phyloP scores from a whole-genome alignment of 345 rosid genomes.

The Brassica rapa region DNA sequence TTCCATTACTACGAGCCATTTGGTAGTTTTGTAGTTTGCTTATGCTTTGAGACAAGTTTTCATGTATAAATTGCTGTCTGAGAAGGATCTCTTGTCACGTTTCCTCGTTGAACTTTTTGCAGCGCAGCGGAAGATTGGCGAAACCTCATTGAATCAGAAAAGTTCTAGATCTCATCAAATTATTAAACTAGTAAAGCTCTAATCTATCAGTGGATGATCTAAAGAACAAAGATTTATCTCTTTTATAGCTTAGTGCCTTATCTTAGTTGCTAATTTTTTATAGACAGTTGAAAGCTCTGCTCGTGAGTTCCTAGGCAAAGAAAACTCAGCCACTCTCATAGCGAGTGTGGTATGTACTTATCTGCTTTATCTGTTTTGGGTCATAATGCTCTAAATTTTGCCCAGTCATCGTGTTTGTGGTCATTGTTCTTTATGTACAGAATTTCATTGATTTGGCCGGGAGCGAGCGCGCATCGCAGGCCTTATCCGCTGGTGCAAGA shows the following conservation, averaged over 20 bases:
- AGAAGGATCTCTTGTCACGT: slow-evolving; percentile 14
- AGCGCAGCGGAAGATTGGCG: slow-evolving; percentile 95
- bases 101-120: slow-evolving; percentile 36
- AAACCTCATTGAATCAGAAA: slow-evolving; percentile 84
- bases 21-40: slow-evolving; percentile 15
- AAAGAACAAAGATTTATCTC: slow-evolving; percentile 1
- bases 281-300: slow-evolving; percentile 96
- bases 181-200: slow-evolving; percentile 70
- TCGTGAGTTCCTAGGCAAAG: slow-evolving; percentile 93
- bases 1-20: slow-evolving; percentile 2
- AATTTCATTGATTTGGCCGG: slow-evolving; percentile 97
- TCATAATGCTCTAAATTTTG: neutral
- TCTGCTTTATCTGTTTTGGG: slow-evolving; percentile 14
- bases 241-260: slow-evolving; percentile 9
- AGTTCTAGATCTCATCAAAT: slow-evolving; percentile 99
- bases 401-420: slow-evolving; percentile 2
- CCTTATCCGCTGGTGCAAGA: slow-evolving; percentile 83
- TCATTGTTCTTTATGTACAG: slow-evolving; percentile 48
- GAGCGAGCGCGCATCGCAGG: slow-evolving; percentile 95
- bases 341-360: slow-evolving; percentile 82
- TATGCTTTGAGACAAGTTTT: slow-evolving; percentile 6
- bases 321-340: slow-evolving; percentile 78
- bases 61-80: neutral
- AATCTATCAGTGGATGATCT: slow-evolving; percentile 25
- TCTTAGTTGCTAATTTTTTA: slow-evolving; percentile 22